Base-by-base conservation (phyloP, 495 filamentous ascomycete species). In the Aspergillus nidulans region DNA sequence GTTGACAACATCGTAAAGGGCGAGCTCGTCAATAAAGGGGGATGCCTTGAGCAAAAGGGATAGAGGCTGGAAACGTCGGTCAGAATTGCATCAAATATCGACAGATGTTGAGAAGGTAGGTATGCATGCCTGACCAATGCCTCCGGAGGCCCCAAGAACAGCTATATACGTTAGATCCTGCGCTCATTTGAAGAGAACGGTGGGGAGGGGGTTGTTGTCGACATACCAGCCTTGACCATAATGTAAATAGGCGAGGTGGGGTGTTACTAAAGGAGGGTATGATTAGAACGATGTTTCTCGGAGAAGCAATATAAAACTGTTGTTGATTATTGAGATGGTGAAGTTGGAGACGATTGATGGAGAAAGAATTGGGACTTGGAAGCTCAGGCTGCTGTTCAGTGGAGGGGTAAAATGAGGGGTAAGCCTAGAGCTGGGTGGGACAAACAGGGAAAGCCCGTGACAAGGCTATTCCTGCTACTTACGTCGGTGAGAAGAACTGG, bases 1-100 rank as follows among this genome's bases (percentile, higher is more conserved):
- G 81, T 97, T 96, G 71, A 97, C 94, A 56, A 97, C 91, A 92
- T 97, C 94, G 81, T 96, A 98, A 59, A 98, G 86, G 49, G 91
- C 78, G 66, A 98, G 87, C 78, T 97, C 88, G 64, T 92, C 85
- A 59, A 97, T 75, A 58, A 92, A 83, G 32, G 91, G 89, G 51
- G 78, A 87, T 54, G 85, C 80, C 82, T 97, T 98, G 62, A 96
- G 76, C 63, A 98, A 84, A 60, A 98, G 91, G 56, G 95, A 97
- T 63, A 98, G 79, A 41, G 94, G 94, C 95, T 98, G 53, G 19
- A 47, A 9, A 46, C 4, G 8, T 36, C 13, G 1, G 42, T 67
- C 51, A 63, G 56, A 54, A 20, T 32, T 18, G 23, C 19, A 9
- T 28, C 23, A 19, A 46, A 38, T n/a, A 9, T n/a, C n/a, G 20